Conservation (phyloP, 2,329 filamentous ascomycete species). For the Pseudogymnoascus sp. region DNA sequence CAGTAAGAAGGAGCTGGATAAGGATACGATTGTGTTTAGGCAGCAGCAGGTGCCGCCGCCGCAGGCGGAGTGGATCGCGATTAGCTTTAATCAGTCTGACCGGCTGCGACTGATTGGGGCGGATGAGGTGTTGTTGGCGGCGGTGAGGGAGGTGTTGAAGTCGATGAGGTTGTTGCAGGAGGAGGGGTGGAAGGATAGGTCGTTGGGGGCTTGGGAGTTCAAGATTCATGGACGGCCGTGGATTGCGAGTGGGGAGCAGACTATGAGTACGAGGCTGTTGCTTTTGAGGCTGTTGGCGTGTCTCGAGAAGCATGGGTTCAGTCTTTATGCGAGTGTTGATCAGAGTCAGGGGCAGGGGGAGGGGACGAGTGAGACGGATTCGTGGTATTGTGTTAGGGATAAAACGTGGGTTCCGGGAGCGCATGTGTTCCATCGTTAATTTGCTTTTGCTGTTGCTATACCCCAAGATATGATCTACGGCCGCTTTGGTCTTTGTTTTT, state of each 20-base stretch:
- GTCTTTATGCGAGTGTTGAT: constrained; percentile 32
- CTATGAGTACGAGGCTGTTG: constrained; percentile 29
- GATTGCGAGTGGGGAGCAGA: constrained; percentile 27
- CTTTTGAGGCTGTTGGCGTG: constrained; percentile 29
- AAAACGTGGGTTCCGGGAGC: constrained; percentile 18
- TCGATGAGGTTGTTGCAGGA: constrained; percentile 16
- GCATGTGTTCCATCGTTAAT: constrained; percentile 19
- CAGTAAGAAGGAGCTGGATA: constrained; percentile 27
- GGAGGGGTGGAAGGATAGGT: constrained; percentile 21
- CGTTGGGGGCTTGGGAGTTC: constrained; percentile 22
- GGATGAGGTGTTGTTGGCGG: constrained; percentile 16
- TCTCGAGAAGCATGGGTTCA: constrained; percentile 31
- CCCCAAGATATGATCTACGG: not conserved
- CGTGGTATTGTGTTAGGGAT: constrained; percentile 22
- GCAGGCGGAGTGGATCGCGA: constrained; percentile 30
- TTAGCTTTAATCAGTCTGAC: constrained; percentile 28
- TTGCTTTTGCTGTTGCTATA: not conserved
- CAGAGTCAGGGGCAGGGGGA: constrained; percentile 22
- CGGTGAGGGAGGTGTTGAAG: constrained; percentile 17
- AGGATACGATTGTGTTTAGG: constrained; percentile 32
- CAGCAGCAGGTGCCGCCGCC: constrained; percentile 29
- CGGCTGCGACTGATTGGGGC: constrained; percentile 29
- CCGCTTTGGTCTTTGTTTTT: not conserved
- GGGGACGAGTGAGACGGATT: constrained; percentile 19
- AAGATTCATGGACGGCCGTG: constrained; percentile 30